Evolutionary conservation across 2,329 filamentous ascomycete species (phyloP).

Genomic region (Arachnomyces sp.): DNA sequence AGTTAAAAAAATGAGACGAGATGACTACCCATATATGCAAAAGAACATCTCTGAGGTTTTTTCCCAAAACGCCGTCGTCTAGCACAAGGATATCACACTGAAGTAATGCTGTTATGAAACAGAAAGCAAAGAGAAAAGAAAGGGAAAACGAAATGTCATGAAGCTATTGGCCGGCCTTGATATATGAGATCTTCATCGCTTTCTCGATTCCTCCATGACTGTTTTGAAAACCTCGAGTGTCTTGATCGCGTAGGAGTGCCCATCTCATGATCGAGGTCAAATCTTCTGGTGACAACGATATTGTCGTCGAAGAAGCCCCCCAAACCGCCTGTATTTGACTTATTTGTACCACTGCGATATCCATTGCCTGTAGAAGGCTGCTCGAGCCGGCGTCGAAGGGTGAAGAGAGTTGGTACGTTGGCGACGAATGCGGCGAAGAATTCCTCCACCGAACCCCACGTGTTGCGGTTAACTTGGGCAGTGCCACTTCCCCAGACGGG

Average conservation of each 20-base stretch:
- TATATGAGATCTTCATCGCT: too few relatives aligned
- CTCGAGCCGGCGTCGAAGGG: constrained; percentile 17
- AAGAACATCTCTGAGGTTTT: too few relatives aligned
- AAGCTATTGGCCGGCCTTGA: too few relatives aligned
- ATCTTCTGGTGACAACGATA: constrained; percentile 3
- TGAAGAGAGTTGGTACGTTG: constrained; percentile 30
- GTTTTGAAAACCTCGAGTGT: neutral
- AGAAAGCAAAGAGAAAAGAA: too few relatives aligned
- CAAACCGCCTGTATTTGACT: neutral
- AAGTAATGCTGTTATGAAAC: too few relatives aligned
- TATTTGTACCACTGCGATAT: neutral
- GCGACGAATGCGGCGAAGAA: constrained; percentile 27
- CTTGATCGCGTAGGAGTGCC: neutral
- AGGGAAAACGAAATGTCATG: too few relatives aligned
- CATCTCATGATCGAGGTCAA: constrained; percentile 1
- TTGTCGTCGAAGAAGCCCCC: neutral
- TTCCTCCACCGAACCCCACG: constrained; percentile 35
- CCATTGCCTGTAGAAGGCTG: neutral
- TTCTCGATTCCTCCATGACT: too few relatives aligned
- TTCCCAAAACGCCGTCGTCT: too few relatives aligned
- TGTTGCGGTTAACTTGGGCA: constrained; percentile 30
- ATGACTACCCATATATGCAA: too few relatives aligned
- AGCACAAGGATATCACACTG: too few relatives aligned
- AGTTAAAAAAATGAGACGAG: too few relatives aligned
- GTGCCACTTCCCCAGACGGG: constrained; percentile 31